Percentiles rank a stretch among this genome's conserved stretches.
Conservation (phyloP, 169 alveolate genomes). For the Pseudocohnilembus persalinus region DNA sequence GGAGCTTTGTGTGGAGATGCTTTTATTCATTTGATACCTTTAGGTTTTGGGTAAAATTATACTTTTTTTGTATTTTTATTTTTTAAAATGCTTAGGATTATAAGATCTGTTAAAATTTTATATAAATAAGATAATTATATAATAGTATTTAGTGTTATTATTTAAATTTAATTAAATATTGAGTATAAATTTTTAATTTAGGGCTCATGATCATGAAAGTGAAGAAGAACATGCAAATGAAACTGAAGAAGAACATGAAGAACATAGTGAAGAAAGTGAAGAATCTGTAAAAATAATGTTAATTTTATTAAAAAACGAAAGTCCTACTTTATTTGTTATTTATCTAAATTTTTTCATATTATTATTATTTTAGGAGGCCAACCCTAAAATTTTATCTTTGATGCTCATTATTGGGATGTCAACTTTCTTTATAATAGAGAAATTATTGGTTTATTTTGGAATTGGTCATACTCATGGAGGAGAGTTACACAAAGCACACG, state of each 20-base stretch:
- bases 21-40: conserved; percentile 31
- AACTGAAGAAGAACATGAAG: neutral
- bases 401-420: conserved; percentile 7
- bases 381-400: conserved; percentile 22
- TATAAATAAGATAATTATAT: too few relatives aligned
- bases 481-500: neutral
- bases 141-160: too few relatives aligned
- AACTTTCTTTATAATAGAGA: conserved; percentile 32
- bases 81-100: neutral
- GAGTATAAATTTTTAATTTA: neutral
- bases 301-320: too few relatives aligned
- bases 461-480: neutral
- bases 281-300: neutral
- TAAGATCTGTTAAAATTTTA: too few relatives aligned
- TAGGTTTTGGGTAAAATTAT: neutral
- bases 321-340: too few relatives aligned
- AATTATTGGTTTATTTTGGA: neutral
- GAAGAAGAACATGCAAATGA: conserved; percentile 18
- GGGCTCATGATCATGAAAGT: conserved; percentile 23
- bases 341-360: neutral
- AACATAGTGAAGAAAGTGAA: neutral
- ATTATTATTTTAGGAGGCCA: conserved; percentile 12
- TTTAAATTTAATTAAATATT: neutral
- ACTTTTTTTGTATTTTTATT: neutral
- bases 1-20: conserved; percentile 45